phyloP scores from a whole-genome alignment of 495 filamentous ascomycete genomes.

The Amphirosellinia nigrospora region DNA sequence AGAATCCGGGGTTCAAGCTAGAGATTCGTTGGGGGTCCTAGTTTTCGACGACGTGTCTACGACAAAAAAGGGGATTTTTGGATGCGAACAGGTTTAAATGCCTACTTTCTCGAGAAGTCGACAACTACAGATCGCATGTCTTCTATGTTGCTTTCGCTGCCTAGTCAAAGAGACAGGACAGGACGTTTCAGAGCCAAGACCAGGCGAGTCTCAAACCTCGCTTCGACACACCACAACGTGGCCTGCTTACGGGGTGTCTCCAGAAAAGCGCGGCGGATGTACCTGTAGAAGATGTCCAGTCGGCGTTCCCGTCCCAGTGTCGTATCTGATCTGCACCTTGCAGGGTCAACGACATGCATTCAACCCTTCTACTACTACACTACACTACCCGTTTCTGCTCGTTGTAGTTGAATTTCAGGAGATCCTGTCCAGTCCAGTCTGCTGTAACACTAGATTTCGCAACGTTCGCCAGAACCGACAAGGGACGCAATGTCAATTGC shows the following conservation, averaged over 20 bases:
- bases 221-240: neutral
- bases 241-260: constrained; percentile 7
- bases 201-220: neutral
- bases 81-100: neutral
- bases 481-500: neutral
- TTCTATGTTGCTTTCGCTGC: neutral
- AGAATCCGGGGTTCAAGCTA: constrained; percentile 18
- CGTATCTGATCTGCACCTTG: constrained; percentile 13
- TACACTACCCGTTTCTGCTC: too few relatives aligned
- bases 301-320: constrained; percentile 17
- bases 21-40: neutral
- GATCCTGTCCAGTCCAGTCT: neutral
- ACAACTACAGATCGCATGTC: neutral
- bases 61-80: neutral
- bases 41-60: neutral
- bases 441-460: neutral
- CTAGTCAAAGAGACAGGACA: neutral
- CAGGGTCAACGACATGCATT: constrained; percentile 6
- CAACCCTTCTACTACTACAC: neutral
- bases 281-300: constrained; percentile 9
- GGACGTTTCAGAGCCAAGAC: constrained; percentile 1
- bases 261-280: neutral
- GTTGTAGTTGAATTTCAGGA: constrained; percentile 3
- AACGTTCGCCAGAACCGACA: neutral
- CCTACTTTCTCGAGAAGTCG: neutral